Percentiles rank a stretch among this genome's conserved stretches.
Conservation (phyloP, 352 stramenopile genomes). For the Globisporangium heterothallicum region DNA sequence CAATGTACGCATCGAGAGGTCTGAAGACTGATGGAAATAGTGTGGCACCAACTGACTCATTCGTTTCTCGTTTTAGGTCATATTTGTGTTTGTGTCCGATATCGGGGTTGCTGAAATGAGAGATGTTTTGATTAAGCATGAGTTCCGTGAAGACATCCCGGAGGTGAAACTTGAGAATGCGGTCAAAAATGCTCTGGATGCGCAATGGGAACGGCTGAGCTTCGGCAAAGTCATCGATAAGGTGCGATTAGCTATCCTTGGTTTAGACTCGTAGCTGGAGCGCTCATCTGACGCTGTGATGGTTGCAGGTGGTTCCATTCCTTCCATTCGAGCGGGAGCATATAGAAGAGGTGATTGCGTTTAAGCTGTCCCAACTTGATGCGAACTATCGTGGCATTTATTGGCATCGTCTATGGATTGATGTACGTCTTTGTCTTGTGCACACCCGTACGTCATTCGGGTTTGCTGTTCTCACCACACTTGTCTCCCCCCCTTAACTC, state of each 20-base stretch:
- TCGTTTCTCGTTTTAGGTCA: conserved; percentile 33
- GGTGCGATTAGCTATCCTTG: conserved; percentile 33
- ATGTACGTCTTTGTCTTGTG: conserved; percentile 25
- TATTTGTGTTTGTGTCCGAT: conserved; percentile 88
- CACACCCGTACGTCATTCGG: not conserved
- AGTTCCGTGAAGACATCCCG: conserved; percentile 62
- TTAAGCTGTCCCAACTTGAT: conserved; percentile 75
- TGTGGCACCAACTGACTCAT: not conserved
- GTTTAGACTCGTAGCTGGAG: too few relatives aligned
- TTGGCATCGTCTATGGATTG: conserved; percentile 71
- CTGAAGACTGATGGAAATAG: not conserved
- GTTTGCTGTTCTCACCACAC: not conserved
- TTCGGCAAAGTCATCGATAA: conserved; percentile 89
- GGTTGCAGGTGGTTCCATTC: conserved; percentile 79
- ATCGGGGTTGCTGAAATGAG: conserved; percentile 84
- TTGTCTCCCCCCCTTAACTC: not conserved
- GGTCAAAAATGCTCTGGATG: conserved; percentile 76
- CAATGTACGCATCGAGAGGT: conserved; percentile 36
- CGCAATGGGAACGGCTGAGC: conserved; percentile 82
- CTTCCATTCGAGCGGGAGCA: conserved; percentile 81
- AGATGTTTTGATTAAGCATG: conserved; percentile 81
- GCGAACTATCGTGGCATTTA: conserved; percentile 69
- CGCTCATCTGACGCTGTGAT: too few relatives aligned
- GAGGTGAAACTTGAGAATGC: conserved; percentile 55
- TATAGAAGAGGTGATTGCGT: conserved; percentile 72